Evolutionary conservation across 2,329 filamentous ascomycete species (phyloP).

Genomic region (Diaporthe vaccinii): DNA sequence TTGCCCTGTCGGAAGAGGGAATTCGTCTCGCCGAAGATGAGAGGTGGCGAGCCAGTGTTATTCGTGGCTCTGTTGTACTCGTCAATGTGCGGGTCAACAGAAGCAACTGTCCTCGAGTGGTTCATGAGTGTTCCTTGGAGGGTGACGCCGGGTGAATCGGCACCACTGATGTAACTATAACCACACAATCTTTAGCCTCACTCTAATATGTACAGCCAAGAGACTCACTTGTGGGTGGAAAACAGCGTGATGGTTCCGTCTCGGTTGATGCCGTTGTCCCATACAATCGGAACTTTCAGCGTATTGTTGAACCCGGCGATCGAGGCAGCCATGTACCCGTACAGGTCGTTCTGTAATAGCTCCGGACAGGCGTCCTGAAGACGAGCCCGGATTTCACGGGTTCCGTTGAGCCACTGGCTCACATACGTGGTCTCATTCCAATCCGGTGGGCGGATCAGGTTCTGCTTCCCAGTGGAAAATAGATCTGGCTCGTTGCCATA

Average conservation of each 20-base stretch:
- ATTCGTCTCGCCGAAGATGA: constrained; percentile 73
- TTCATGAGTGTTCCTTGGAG: constrained; percentile 75
- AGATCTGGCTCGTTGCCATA: constrained; percentile 76
- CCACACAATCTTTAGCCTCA: constrained; percentile 21
- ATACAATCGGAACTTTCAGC: constrained; percentile 64
- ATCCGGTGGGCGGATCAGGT: constrained; percentile 61
- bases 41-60: constrained; percentile 55
- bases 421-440: constrained; percentile 71
- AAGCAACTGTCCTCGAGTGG: constrained; percentile 65
- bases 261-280: constrained; percentile 65
- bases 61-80: constrained; percentile 59
- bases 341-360: constrained; percentile 55
- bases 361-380: constrained; percentile 65
- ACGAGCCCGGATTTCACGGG: constrained; percentile 60
- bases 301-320: constrained; percentile 67
- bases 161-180: constrained; percentile 72
- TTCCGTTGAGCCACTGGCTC: constrained; percentile 69
- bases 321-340: constrained; percentile 69
- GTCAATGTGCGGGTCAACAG: constrained; percentile 62
- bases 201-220: neutral
- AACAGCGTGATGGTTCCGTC: constrained; percentile 65
- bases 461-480: constrained; percentile 65
- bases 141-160: constrained; percentile 71
- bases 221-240: constrained; percentile 70
- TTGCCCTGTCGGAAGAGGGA: constrained; percentile 73